Evolutionary conservation across 2,329 filamentous ascomycete species (phyloP).

Genomic region (Coniochaeta prunicola): DNA sequence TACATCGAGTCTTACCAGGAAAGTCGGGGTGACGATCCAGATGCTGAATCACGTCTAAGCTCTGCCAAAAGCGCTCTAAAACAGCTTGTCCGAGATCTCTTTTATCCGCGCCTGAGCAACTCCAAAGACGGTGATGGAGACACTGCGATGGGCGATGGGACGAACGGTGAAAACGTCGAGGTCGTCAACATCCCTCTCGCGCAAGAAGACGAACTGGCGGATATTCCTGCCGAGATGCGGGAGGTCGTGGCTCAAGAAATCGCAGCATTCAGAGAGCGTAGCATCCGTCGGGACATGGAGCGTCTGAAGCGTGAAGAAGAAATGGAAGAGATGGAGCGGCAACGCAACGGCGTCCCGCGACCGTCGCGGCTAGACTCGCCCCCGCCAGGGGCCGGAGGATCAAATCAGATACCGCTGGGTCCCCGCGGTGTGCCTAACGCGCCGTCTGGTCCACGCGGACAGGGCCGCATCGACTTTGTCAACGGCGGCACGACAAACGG

Average conservation of each 20-base stretch:
- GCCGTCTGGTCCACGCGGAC: constrained; percentile 57
- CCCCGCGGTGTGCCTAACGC: constrained; percentile 67
- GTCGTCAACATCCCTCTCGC: constrained; percentile 84
- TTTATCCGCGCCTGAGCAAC: constrained; percentile 52
- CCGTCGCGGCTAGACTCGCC: constrained; percentile 66
- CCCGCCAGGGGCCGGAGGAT: constrained; percentile 46
- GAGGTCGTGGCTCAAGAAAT: constrained; percentile 94
- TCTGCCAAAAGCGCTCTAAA: constrained; percentile 61
- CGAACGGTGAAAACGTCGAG: constrained; percentile 62
- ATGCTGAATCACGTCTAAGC: constrained; percentile 56
- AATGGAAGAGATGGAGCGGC: constrained; percentile 77
- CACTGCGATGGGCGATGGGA: constrained; percentile 58
- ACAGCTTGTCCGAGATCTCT: constrained; percentile 61
- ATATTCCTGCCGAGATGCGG: constrained; percentile 93
- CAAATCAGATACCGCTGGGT: constrained; percentile 72
- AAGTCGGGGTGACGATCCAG: constrained; percentile 54
- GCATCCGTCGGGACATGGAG: constrained; percentile 81
- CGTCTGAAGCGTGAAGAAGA: constrained; percentile 85
- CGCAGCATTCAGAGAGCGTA: constrained; percentile 85
- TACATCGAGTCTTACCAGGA: constrained; percentile 80
- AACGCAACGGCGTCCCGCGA: constrained; percentile 58
- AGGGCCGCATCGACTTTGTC: constrained; percentile 68
- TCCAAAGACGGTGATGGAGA: constrained; percentile 60
- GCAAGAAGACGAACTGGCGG: constrained; percentile 86
- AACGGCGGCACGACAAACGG: constrained; percentile 67